phyloP scores from a whole-genome alignment of 495 filamentous ascomycete genomes.

The Tirmania nivea region DNA sequence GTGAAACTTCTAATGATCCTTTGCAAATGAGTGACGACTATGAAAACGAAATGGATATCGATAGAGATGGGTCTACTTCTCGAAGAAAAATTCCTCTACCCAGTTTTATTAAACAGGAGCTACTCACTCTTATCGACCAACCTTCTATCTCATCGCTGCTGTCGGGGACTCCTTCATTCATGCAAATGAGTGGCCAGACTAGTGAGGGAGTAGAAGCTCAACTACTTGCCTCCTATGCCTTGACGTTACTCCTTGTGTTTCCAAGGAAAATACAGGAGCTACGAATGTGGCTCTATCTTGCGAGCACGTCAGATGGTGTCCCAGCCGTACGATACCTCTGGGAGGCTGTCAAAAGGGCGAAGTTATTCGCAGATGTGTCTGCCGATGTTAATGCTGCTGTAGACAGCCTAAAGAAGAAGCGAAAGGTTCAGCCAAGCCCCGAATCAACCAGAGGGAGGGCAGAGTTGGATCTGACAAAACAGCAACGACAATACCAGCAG shows the following conservation, averaged over 20 bases:
- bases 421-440: constrained; percentile 1
- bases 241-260: constrained; percentile 72
- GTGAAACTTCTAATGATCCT: constrained; percentile 13
- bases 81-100: constrained; percentile 24
- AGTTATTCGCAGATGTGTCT: constrained; percentile 39
- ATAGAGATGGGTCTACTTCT: not conserved
- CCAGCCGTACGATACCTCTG: constrained; percentile 82
- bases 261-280: constrained; percentile 70
- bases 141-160: constrained; percentile 15
- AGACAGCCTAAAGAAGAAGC: constrained; percentile 30
- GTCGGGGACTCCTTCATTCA: constrained; percentile 17
- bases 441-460: constrained; percentile 11
- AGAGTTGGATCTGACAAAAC: constrained; percentile 6
- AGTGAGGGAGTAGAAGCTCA: constrained; percentile 30
- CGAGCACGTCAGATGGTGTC: constrained; percentile 41
- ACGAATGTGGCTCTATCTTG: constrained; percentile 80
- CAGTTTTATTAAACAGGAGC: constrained; percentile 35
- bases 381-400: constrained; percentile 36
- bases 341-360: constrained; percentile 46
- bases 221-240: constrained; percentile 62
- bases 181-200: constrained; percentile 2
- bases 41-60: constrained; percentile 2
- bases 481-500: constrained; percentile 7
- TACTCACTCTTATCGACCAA: constrained; percentile 43
- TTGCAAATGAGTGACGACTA: not conserved